Evolutionary conservation across 1,284 basidiomycete species (phyloP).

Genomic region (Ganoderma sinense): DNA sequence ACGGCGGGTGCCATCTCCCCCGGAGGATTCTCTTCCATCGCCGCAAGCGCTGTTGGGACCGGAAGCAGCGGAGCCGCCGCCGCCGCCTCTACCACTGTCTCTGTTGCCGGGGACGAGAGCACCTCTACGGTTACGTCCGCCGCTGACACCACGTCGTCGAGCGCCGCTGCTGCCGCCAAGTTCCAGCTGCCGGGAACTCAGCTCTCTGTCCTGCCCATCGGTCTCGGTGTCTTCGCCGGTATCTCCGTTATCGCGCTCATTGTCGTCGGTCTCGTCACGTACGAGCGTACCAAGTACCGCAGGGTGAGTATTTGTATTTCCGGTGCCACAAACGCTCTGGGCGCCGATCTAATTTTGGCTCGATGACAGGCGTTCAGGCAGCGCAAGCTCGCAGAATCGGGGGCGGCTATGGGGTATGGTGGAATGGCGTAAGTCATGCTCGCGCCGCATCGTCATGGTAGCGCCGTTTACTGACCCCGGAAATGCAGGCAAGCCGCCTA

Average conservation of each 20-base stretch:
- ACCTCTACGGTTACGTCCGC: slow-evolving; percentile 38
- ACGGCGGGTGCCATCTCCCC: slow-evolving; percentile 18
- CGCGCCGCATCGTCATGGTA: not conserved
- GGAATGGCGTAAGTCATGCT: slow-evolving; percentile 62
- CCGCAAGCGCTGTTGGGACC: slow-evolving; percentile 16
- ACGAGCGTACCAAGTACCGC: slow-evolving; percentile 83
- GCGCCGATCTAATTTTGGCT: slow-evolving; percentile 4
- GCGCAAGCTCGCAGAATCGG: slow-evolving; percentile 74
- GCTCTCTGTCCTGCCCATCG: slow-evolving; percentile 79
- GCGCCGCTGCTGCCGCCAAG: slow-evolving; percentile 45
- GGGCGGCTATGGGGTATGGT: slow-evolving; percentile 66
- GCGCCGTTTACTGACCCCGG: not conserved
- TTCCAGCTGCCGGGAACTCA: slow-evolving; percentile 77
- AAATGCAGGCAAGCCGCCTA: slow-evolving; percentile 34
- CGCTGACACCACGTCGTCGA: slow-evolving; percentile 49
- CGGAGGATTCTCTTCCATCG: slow-evolving; percentile 24
- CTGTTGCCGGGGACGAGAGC: not conserved
- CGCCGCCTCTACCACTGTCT: slow-evolving; percentile 22
- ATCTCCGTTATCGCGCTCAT: slow-evolving; percentile 82
- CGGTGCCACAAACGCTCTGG: not conserved
- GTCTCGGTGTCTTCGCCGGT: slow-evolving; percentile 82
- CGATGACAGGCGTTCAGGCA: slow-evolving; percentile 72
- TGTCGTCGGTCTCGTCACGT: slow-evolving; percentile 82
- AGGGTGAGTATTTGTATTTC: slow-evolving; percentile 56
- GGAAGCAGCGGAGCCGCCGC: slow-evolving; percentile 23